Evolutionary conservation across 2,329 filamentous ascomycete species (phyloP), one percentile per base, ranked within the genome.

Genomic region (Aspergillus neoniger): DNA sequence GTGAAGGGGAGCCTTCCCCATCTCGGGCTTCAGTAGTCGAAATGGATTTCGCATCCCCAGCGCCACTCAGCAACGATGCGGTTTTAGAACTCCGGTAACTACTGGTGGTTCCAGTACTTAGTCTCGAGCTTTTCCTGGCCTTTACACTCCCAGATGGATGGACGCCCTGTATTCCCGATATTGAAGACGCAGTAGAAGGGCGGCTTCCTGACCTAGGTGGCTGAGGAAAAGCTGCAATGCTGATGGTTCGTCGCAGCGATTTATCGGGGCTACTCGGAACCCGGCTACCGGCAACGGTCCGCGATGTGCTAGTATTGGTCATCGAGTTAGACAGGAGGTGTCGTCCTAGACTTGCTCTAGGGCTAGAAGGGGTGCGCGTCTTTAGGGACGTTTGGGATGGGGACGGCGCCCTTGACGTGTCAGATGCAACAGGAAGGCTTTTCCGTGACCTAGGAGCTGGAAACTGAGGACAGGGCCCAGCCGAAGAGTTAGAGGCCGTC

Each of bases 201-300:
- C 92, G 68, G 80, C 78, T 82, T 57, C 84, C 83, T 51, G 87
- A 86, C 67, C 88, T 88, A 14, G 94, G 94, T 14, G 94, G 94
- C 65, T 96, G 91, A 30, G 94, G 94, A 72, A 98, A 97, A 1
- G 92, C 89, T 72, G 93, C 94, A 71, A 97, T 96, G 82, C 93
- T 97, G 70, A 96, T 89, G 1, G 91, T 91, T 77, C 96, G 96
- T 63, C 92, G 87, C 58, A 97, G 77, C 1, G 88, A 86, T 75
- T 88, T 93, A 25, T 87, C 86, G 5, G 85, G 80, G 32, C 79
- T 79, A 41, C 73, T 74, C 12, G 81, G 69, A 5, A 80, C 80
- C 63, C 85, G 87, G 14, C 86, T 77, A 38, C 80, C 81, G 8
- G 86, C 82, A 5, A 82, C 76, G 2, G 84, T 81, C 61, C 84